A percentile compares a stretch with the other conserved stretches of the same genome.
Conservation (phyloP, 2,329 filamentous ascomycete genomes). For the Aspergillus sergii region DNA sequence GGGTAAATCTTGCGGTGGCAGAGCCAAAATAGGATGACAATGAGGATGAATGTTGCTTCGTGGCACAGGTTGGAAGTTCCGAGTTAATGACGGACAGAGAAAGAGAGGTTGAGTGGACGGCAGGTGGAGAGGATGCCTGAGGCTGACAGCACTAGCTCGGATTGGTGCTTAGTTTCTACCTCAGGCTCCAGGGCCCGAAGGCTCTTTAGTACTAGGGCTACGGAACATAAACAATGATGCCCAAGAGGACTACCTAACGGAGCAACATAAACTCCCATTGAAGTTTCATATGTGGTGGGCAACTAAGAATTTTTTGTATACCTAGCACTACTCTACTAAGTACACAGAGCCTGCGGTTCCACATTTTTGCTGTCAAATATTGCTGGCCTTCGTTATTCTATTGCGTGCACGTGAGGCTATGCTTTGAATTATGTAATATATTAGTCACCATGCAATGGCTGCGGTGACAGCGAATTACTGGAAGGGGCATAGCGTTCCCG, state of each 20-base stretch:
- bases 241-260: background rate
- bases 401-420: background rate
- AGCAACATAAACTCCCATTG: background rate
- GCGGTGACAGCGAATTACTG: background rate
- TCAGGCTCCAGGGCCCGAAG: background rate
- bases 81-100: constrained; percentile 28
- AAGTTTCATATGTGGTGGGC: background rate
- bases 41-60: constrained; percentile 28
- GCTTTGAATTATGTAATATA: background rate
- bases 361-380: background rate
- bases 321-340: background rate
- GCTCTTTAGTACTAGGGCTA: background rate
- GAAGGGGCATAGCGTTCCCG: too few relatives aligned
- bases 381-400: background rate
- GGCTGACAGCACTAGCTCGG: constrained; percentile 1
- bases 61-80: constrained; percentile 31
- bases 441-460: background rate
- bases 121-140: constrained; percentile 27
- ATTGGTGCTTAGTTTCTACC: background rate
- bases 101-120: constrained; percentile 30
- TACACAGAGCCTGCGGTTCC: background rate
- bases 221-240: background rate
- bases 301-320: background rate
- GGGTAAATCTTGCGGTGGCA: constrained; percentile 16
- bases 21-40: constrained; percentile 20